Conservation (phyloP, 192 early-diverging fungal species). For the Coemansia sp. region DNA sequence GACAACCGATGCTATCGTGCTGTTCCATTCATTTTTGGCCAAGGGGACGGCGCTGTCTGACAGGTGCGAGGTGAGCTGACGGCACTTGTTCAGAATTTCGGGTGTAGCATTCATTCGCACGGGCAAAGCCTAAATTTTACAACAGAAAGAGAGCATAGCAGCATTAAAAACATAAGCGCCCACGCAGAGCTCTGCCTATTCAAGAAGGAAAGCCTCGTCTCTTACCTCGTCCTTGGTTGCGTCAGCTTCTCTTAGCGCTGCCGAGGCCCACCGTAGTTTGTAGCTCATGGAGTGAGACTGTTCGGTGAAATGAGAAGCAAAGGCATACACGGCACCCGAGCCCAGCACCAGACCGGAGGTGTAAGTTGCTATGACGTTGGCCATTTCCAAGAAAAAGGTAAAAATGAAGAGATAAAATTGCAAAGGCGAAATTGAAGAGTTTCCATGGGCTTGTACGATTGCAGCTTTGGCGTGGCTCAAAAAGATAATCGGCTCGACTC, state of each 20-base stretch:
- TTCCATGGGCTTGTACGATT: no score
- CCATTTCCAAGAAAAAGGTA: conserved; percentile 17
- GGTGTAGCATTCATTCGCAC: conserved; percentile 22
- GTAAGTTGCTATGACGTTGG: conserved; percentile 43
- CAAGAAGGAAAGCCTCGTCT: not conserved
- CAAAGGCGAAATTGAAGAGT: not conserved
- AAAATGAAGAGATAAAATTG: not conserved
- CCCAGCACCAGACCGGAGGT: conserved; percentile 47
- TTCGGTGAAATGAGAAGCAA: conserved; percentile 34
- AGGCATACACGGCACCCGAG: conserved; percentile 39
- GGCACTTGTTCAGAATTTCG: conserved; percentile 24
- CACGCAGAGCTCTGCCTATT: not conserved
- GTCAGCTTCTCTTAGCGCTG: conserved; percentile 18
- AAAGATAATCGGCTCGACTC: not conserved
- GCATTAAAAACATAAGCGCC: not conserved
- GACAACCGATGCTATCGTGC: conserved; percentile 12
- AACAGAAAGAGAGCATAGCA: not conserved
- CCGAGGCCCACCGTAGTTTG: conserved; percentile 30
- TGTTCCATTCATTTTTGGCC: conserved; percentile 47
- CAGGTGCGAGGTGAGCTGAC: conserved; percentile 23
- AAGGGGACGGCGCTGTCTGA: conserved; percentile 36
- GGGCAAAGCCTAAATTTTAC: conserved; percentile 11
- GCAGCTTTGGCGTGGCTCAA: no score
- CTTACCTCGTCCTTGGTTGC: conserved; percentile 20
- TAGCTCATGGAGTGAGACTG: conserved; percentile 30